A percentile compares a stretch with the other conserved stretches of the same genome.
Conservation (phyloP, 306 rosid genomes). For the Prunus mongolica region DNA sequence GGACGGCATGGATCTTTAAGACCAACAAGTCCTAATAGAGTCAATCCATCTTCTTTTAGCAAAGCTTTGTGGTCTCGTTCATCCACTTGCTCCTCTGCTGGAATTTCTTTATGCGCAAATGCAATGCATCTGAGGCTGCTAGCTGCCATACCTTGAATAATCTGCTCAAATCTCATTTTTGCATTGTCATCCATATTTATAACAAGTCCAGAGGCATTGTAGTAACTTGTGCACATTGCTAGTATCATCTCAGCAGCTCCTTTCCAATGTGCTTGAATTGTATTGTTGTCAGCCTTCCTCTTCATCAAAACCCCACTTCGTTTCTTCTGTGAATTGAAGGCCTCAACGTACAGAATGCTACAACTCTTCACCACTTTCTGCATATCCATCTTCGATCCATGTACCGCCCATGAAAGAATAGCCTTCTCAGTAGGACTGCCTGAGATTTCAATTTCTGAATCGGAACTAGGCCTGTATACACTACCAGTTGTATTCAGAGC, state of each 20-base stretch:
- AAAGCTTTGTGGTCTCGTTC: not conserved
- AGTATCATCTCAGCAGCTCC: slow-evolving; percentile 49
- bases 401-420: slow-evolving; percentile 48
- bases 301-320: slow-evolving; percentile 27
- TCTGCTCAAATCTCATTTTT: slow-evolving; percentile 11
- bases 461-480: slow-evolving; percentile 23
- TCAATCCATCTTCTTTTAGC: slow-evolving; percentile 23
- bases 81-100: not conserved
- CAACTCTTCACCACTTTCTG: slow-evolving; percentile 6
- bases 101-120: slow-evolving; percentile 29
- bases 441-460: slow-evolving; percentile 23
- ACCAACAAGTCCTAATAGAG: slow-evolving; percentile 26
- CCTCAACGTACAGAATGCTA: slow-evolving; percentile 23
- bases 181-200: slow-evolving; percentile 6
- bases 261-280: slow-evolving; percentile 43
- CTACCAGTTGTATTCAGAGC: slow-evolving; percentile 49
- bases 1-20: slow-evolving; percentile 39
- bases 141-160: slow-evolving; percentile 42
- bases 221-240: slow-evolving; percentile 31
- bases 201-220: slow-evolving; percentile 21
- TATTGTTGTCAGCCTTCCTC: slow-evolving; percentile 17
- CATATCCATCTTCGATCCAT: slow-evolving; percentile 31
- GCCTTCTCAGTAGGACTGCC: slow-evolving; percentile 62
- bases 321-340: slow-evolving; percentile 48
- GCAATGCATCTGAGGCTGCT: slow-evolving; percentile 40